Evolutionary conservation across 768 basidiomycete genomes (phyloP).

Genomic region (Trametes maxima): DNA sequence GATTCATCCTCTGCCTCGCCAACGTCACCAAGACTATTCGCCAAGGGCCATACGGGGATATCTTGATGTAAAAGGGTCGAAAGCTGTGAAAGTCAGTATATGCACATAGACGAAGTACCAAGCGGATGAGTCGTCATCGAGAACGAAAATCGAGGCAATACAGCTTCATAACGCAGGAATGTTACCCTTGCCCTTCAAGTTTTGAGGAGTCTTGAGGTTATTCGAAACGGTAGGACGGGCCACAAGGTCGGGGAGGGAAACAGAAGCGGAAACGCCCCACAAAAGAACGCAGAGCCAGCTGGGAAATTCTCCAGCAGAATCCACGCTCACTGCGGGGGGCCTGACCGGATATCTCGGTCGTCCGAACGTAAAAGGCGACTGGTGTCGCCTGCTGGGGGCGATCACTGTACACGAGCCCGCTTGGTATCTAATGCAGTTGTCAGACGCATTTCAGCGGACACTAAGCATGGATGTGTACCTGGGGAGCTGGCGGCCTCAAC

Average conservation of each 20-base stretch:
- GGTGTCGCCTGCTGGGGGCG: neutral
- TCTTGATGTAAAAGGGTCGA: neutral
- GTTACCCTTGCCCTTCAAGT: conserved; percentile 2
- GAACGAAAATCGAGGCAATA: neutral
- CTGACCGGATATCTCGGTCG: conserved; percentile 1
- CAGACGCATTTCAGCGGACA: neutral
- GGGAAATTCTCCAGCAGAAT: neutral
- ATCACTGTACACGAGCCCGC: conserved; percentile 17
- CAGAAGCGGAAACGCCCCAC: neutral
- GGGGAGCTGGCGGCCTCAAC: conserved; percentile 10
- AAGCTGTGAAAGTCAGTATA: conserved; percentile 14
- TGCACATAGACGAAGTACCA: neutral
- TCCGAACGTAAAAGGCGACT: neutral
- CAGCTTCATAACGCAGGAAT: neutral
- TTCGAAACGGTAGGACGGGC: neutral
- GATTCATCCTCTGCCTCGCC: too few relatives aligned
- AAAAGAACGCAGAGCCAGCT: neutral
- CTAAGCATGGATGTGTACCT: conserved; percentile 1
- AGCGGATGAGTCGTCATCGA: neutral
- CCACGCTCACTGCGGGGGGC: conserved; percentile 12
- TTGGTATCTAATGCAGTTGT: conserved; percentile 6
- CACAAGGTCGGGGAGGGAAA: too few relatives aligned
- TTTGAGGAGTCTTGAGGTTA: neutral
- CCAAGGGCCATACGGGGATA: too few relatives aligned
- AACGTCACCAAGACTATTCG: too few relatives aligned